Evolutionary conservation across 306 rosid genomes (phyloP), one percentile per base, ranked within the genome.

Genomic region (Inga leiocalycina): DNA sequence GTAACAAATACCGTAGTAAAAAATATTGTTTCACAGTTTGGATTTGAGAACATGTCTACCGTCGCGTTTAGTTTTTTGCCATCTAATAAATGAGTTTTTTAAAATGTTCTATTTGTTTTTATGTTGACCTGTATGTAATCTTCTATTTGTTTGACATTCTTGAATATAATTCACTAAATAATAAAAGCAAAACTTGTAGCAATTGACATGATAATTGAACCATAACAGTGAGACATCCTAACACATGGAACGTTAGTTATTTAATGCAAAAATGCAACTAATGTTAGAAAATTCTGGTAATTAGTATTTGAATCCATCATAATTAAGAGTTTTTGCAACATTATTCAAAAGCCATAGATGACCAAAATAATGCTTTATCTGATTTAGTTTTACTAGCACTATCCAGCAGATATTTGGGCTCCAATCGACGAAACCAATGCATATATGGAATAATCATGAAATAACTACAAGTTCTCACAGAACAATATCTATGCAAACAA

Each of bases 381-480:
- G 15, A 56, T 56, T 54, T 6, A 54, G 62, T 54, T 54, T 54
- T 22, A 7, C 24, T 10, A 6, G 2, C 24, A 19, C 20, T 54
- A 52, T 52, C 59, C n/a, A 51, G 6, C 20, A 51, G 56, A 51
- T 51, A 19, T 17, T 10, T 17, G 62, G 62, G 62, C 62, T 43
- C 44, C 68, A 77, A 80, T 22, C 88, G 87, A 81, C 84, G 35
- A 79, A 86, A 81, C 83, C 35, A 80, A 84, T 80, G 82, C 86
- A 79, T 51, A 81, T 83, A 79, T 51, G 81, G 16, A 86, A 82
- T 78, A 88, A 73, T 80, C 86, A 77, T 34, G 9, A 87, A 86
- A 84, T 80, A 85, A 67, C 81, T 82, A 72, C 84, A 90, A 87
- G 86, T 88, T 90, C 89, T 88, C 88, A 87, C 86, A 76, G 86